Evolutionary conservation across 768 basidiomycete genomes (phyloP), one percentile per base, ranked within the genome.

Genomic region (Trametes elegans): DNA sequence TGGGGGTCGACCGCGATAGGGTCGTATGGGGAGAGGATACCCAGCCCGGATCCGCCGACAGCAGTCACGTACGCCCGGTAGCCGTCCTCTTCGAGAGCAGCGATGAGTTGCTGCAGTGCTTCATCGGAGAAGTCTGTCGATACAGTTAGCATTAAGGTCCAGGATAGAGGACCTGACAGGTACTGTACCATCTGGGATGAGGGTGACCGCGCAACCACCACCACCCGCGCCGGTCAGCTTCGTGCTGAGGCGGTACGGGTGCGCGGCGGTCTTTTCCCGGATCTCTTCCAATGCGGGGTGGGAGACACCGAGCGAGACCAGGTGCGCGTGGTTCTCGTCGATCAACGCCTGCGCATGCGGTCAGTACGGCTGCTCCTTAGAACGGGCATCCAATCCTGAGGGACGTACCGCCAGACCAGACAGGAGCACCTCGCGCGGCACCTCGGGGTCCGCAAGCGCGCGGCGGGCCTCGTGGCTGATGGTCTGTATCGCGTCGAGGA

Each of bases 201-300:
- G 81, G 11, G 95, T 96, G 27, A 98, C 93, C 5, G 94, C 87
- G 66, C 97, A 98, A n/a, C 97, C 97, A 23, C 97, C 97, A 35
- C 97, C 97, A 27, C 97, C 97, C 7, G 97, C 96, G 36, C 97
- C 97, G 7, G 97, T 99, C 53, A 99, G 73, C 75, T 98, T 97
- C n/a, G 93, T 94, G 64, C 84, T 84, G 43, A 98, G 75, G 9
- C 74, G 72, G 72, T 87, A 89, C 7, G 85, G 87, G 58, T 74
- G 66, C 9, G 78, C 76, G 9, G 74, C 70, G 0, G 93, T 91
- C 61, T 79, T 84, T n/a, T 76, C 71, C 50, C 85, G 82, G 61
- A 98, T 93, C 19, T 77, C 73, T 70, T 99, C 97, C 53, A 99
- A 73, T 2, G 86, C 73, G 10, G 92, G 84, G 70, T 99, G 97